Base-by-base conservation (phyloP, 768 basidiomycete genomes). In the Boletellus sp. region DNA sequence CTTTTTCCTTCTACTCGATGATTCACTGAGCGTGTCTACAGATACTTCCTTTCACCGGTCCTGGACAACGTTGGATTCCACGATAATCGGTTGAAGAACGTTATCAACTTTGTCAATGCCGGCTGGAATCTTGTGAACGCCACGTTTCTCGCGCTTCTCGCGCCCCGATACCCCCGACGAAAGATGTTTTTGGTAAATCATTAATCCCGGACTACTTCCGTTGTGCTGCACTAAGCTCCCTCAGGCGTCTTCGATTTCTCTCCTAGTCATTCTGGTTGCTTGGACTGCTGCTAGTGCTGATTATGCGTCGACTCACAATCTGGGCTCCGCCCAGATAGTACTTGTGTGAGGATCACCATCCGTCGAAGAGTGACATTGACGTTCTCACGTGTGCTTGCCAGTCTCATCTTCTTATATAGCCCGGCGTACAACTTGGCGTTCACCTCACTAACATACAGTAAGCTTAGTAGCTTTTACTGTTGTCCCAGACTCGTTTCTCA, bases 211-310 rank as follows among this genome's bases (percentile, higher is more conserved):
- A 19, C 3, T n/a, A 26, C 3, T 36, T 23, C 40, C 35, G 34
- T 23, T 23, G 11, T 44, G 15, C 22, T 47, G 39, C 11, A 11
- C 28, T 28, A 47, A 24, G 6, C 13, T 36, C 31, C 6, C 9
- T 5, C 33, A 61, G 59, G 23, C 32, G 3, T 52, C 56, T n/a
- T 46, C 56, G 13, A 48, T 62, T 15, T 50, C 60, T 19, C 35
- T 61, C 11, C 45, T 59, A 8, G 16, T 52, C 10, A 22, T 58
- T 1, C 52, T 61, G 17, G 40, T 24, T 11, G 40, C 59, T 9
- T 61, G 60, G 60, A 59, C 56, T 1, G 1, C 34, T 17, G 60
- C 60, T 36, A 61, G 28, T n/a, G 59, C 56, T 16, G 50, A 59
- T 7, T 62, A 62, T 50, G 24, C 60, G 6, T 16, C 42, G 11